Base-by-base conservation (phyloP, 2,329 filamentous ascomycete genomes). In the Paecilomyces fulvus region DNA sequence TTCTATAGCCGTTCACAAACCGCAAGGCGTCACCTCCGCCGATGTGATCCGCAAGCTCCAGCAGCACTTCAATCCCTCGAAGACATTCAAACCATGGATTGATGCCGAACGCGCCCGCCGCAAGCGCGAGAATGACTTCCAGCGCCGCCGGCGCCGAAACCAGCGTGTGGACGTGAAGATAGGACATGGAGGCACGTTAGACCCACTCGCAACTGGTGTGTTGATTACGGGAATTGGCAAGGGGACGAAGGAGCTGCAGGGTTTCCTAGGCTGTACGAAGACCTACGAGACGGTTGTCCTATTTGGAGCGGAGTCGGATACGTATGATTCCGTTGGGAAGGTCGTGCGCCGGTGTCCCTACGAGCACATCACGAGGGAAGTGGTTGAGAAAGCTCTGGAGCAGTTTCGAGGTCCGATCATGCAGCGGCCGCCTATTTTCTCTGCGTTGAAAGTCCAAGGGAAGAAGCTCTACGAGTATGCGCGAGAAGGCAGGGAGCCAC, bases 381-480 rank as follows among this genome's bases (percentile, higher is more conserved):
- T 81, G 65, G 88, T 97, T 0, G 88, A 95, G 73, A 81, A 88
- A 68, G 89, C 87, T 14, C 75, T 97, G 56, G 80, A 78, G 4
- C 76, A 80, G 59, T 96, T 96, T 72, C 81, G 86, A 43, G 94
- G 94, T 14, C 87, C 87, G 64, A 90, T 90, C 65, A 86, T 89
- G 77, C 94, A 99, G 77, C 86, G 89, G 63, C 94, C 94, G 37
- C 92, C 92, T 5, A 83, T 99, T 20, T 99, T 92, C 73, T 96
- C 90, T 30, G 94, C 94, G 9, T 79, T 97, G 59, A 92, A 92
- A 72, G 90, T 96, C 72, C 84, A 96, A 63, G 94, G 94, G 1
- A 96, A 96, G 78, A 88, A 90, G 31, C 80, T 96, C 52, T 99
- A 99, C 70, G 92, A 99, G 74, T 97, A 97, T 73, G 94, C 94